These are phyloP conservation scores for Candida xyloterini DNA, from an alignment of 805 yeast genomes.

Conservation along the genomic window DNA sequence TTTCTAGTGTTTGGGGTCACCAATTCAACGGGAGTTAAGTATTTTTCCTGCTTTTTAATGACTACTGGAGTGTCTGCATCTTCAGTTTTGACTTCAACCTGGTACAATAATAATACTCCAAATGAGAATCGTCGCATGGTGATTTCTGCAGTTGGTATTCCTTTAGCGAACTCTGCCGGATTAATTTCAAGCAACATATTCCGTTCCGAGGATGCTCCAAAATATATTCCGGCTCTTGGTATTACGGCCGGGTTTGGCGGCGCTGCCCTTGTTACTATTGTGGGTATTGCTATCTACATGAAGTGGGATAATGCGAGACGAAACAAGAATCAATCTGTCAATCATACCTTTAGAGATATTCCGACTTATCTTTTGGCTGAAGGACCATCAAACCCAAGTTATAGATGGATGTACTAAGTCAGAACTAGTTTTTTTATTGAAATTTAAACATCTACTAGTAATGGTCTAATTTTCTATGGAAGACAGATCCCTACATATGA, in stretches of 20 bases:
- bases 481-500: too few species aligned
- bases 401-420: conserved; percentile 40
- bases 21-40: conserved; percentile 33
- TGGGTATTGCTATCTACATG: conserved; percentile 33
- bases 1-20: conserved; percentile 45
- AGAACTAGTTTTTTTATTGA: too few species aligned
- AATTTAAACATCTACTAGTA: too few species aligned
- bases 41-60: conserved; percentile 32
- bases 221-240: conserved; percentile 46
- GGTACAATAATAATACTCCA: conserved; percentile 50
- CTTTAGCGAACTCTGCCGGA: conserved; percentile 56
- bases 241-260: conserved; percentile 46
- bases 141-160: conserved; percentile 47
- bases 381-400: conserved; percentile 43
- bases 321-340: conserved; percentile 38
- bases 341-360: conserved; percentile 37
- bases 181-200: conserved; percentile 53
- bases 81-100: conserved; percentile 46
- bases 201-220: conserved; percentile 50
- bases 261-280: conserved; percentile 36
- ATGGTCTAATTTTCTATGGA: too few species aligned
- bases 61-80: conserved; percentile 49
- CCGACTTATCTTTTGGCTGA: conserved; percentile 41
- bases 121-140: conserved; percentile 45
- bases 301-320: conserved; percentile 40